Evolutionary conservation across 2,329 filamentous ascomycete genomes (phyloP), one percentile per base, ranked within the genome.

Genomic region (Aaosphaeria arxii): DNA sequence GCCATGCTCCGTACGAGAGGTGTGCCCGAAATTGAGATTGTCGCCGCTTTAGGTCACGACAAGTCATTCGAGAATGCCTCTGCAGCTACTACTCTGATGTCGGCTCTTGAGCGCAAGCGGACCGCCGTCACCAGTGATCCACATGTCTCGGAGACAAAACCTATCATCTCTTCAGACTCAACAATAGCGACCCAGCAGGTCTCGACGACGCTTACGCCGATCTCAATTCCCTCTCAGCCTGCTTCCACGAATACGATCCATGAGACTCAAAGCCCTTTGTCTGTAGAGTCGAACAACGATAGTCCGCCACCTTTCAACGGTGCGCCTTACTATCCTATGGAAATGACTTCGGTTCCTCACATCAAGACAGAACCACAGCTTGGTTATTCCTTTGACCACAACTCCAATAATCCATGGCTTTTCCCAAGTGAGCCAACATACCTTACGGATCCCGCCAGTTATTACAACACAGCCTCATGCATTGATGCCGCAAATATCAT

Each of bases 1-100:
- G 71, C 71, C 11, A 72, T 90, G 13, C 74, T 89, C 32, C 72
- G 75, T 44, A 70, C 77, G 40, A 73, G 80, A 55, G 85, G 86
- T 3, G 71, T 87, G 24, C 66, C 71, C 39, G 80, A 85, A 50
- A 71, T 76, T 6, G 78, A 80, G 40, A 77, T 88, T 48, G 46
- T 57, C 11, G 52, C 58, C 11, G 62, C 61, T 17, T 56, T 69
- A 31, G 61, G 59, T 6, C 17, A 24, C 17, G 17, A 24, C 17
- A 24, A 24, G 17, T 24, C 17, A 24, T 36, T 36, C n/a, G 33
- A 36, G n/a, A n/a, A 36, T n/a, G 45, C 55, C 7, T 65, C 66
- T 38, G 59, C 61, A 9, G 56, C 58, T 29, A 49, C 63, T n/a
- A 51, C 48, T 1, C 54, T 71, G 4, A 58, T 50, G 38, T 53